Conservation (phyloP, 2,329 filamentous ascomycete species). For the Penicillium brasilianum region DNA sequence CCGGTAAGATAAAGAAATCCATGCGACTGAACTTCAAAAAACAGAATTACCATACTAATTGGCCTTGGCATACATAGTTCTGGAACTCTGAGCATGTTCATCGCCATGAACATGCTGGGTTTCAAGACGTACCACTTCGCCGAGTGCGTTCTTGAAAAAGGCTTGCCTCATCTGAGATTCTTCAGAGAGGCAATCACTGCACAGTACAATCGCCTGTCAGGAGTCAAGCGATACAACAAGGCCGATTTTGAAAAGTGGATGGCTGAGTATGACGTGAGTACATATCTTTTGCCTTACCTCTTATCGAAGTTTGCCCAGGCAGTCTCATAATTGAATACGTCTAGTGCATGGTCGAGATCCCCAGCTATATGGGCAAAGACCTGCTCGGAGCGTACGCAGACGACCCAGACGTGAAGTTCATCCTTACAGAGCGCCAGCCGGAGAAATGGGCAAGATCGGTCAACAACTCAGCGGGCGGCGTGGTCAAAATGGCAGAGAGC, state of each 20-base stretch:
- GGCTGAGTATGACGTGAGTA: slow-evolving; percentile 25
- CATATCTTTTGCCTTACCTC: background rate
- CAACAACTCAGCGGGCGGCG: slow-evolving; percentile 25
- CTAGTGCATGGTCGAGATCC: slow-evolving; percentile 32
- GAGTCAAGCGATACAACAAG: slow-evolving; percentile 20
- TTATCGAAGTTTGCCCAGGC: background rate
- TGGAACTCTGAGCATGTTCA: slow-evolving; percentile 31
- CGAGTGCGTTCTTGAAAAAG: slow-evolving; percentile 18
- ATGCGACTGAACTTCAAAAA: background rate
- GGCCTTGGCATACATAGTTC: slow-evolving; percentile 18
- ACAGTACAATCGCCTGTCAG: slow-evolving; percentile 27
- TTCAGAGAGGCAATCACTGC: slow-evolving; percentile 27
- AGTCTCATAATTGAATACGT: background rate
- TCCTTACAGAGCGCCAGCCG: slow-evolving; percentile 30
- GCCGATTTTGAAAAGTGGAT: slow-evolving; percentile 30
- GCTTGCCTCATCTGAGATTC: slow-evolving; percentile 22
- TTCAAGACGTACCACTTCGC: slow-evolving; percentile 32
- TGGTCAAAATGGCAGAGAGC: background rate
- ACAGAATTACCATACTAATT: background rate
- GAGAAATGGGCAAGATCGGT: slow-evolving; percentile 31
- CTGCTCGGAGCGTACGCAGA: slow-evolving; percentile 25
- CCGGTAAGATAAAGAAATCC: slow-evolving; percentile 18
- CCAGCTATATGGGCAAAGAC: slow-evolving; percentile 26
- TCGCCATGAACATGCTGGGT: slow-evolving; percentile 30
- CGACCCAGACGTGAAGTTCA: slow-evolving; percentile 34